These are phyloP conservation scores for Kuraishia hungarica DNA, from an alignment of 805 yeast species.

Conservation along the genomic window DNA sequence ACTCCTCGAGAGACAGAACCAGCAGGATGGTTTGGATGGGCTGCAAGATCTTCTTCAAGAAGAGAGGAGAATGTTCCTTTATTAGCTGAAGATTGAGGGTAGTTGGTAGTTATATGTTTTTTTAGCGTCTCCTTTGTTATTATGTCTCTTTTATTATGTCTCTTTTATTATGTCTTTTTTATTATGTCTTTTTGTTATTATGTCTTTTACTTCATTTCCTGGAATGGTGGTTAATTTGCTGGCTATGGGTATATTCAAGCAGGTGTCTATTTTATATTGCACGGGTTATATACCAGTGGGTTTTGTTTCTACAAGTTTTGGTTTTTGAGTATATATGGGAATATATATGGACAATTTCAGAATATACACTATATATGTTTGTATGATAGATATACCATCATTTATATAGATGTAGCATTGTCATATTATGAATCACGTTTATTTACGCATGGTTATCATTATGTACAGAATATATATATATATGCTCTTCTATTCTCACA, in stretches of 20 bases:
- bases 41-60: background rate
- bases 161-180: too few species aligned
- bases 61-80: constrained; percentile 1
- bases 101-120: too few species aligned
- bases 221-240: too few species aligned
- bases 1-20: background rate
- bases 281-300: too few species aligned
- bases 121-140: too few species aligned
- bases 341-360: background rate
- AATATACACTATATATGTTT: background rate
- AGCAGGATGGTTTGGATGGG: constrained; percentile 1
- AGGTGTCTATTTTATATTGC: too few species aligned
- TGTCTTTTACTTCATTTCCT: too few species aligned
- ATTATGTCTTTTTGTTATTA: too few species aligned
- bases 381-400: background rate
- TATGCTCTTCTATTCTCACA: constrained; percentile 24
- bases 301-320: constrained; percentile 2
- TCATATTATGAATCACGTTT: background rate
- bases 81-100: background rate
- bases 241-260: too few species aligned
- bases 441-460: background rate
- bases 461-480: constrained; percentile 14
- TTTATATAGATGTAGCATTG: too few species aligned
- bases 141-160: too few species aligned
- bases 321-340: constrained; percentile 2